These are phyloP conservation scores for Thymus quinquecostatus DNA, from an alignment of 257 asterid species.

Conservation along the genomic window DNA sequence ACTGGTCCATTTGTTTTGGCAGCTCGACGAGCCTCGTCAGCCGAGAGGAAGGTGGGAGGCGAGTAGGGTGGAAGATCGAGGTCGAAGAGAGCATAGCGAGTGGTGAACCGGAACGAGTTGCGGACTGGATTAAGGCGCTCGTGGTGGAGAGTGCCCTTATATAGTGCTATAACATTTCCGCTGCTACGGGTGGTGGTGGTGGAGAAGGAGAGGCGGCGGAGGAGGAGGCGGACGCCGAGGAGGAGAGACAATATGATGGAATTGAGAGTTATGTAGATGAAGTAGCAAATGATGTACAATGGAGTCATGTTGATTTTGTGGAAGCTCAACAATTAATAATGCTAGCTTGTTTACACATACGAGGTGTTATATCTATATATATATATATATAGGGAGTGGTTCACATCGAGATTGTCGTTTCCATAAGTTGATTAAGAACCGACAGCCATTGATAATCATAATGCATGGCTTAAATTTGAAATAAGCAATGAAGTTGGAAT, in stretches of 20 bases:
- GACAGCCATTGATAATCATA: too few relatives aligned
- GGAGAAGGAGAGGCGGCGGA: conserved; percentile 35
- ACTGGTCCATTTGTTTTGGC: conserved; percentile 62
- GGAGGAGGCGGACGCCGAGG: conserved; percentile 48
- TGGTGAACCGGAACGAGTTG: conserved; percentile 54
- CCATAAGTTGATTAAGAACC: too few relatives aligned
- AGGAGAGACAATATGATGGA: conserved; percentile 43
- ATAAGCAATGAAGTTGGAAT: too few relatives aligned
- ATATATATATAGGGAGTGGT: too few relatives aligned
- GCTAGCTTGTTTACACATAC: too few relatives aligned
- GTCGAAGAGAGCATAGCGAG: conserved; percentile 65
- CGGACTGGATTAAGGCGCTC: conserved; percentile 62
- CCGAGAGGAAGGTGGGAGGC: conserved; percentile 51
- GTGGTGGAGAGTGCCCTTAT: conserved; percentile 63
- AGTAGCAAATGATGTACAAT: conserved; percentile 33
- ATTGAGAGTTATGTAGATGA: conserved; percentile 38
- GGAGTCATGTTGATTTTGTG: conserved; percentile 37
- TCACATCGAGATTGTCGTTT: too few relatives aligned
- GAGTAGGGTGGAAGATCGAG: conserved; percentile 47
- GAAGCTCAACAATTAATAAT: too few relatives aligned
- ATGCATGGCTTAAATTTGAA: too few relatives aligned
- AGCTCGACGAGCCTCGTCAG: conserved; percentile 49
- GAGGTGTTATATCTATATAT: too few relatives aligned
- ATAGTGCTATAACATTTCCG: conserved; percentile 38
- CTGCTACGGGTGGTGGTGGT: background rate